phyloP scores from a whole-genome alignment of 2,329 filamentous ascomycete species.

The Emericellopsis cladophorae region DNA sequence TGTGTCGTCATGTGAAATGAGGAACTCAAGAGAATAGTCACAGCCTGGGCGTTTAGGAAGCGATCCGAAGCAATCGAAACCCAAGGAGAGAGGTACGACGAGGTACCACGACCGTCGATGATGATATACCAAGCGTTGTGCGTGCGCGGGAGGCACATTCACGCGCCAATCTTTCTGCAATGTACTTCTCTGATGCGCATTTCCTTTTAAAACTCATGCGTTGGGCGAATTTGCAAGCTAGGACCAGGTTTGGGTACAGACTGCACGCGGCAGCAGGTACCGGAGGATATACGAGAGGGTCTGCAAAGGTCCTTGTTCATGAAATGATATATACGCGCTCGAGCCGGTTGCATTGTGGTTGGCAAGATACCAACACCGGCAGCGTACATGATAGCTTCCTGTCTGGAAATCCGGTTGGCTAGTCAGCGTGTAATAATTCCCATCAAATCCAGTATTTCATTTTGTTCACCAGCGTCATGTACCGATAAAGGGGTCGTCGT shows the following conservation, averaged over 20 bases:
- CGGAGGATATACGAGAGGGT: too few species aligned
- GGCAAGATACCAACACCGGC: too few species aligned
- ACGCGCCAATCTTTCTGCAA: background rate
- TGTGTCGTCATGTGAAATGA: conserved; percentile 76
- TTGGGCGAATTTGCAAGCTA: background rate
- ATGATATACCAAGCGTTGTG: conserved; percentile 5
- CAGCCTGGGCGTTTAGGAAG: background rate
- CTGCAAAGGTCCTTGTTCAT: too few species aligned
- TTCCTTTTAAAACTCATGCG: background rate
- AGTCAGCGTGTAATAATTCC: conserved; percentile 3
- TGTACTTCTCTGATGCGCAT: conserved; percentile 1
- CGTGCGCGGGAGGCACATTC: background rate
- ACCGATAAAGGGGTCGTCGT: too few species aligned
- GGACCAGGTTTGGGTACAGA: too few species aligned
- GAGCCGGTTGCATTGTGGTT: too few species aligned
- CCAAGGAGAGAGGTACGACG: conserved; percentile 1
- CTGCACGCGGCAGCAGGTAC: too few species aligned
- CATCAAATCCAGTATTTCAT: background rate
- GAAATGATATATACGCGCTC: too few species aligned
- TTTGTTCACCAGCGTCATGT: background rate
- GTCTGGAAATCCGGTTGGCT: background rate
- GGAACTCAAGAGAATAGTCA: background rate
- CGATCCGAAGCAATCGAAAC: conserved; percentile 1
- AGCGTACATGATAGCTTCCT: too few species aligned
- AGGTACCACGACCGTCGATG: conserved; percentile 5